phyloP scores from a whole-genome alignment of 2,329 filamentous ascomycete genomes.

The Tothia fuscella region DNA sequence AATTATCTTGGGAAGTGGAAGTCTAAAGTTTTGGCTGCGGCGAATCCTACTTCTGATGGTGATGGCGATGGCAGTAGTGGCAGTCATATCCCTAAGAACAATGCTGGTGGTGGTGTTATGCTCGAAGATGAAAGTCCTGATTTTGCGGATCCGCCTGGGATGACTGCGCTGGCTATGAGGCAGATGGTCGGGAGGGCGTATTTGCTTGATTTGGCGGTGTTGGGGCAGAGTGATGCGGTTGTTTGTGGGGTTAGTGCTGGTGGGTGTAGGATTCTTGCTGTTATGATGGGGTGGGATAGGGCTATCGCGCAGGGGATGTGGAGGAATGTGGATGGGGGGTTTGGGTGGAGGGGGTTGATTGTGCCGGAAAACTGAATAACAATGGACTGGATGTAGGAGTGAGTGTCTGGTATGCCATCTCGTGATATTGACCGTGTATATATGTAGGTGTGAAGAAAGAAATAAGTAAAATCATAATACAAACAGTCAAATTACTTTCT shows the following conservation, averaged over 20 bases:
- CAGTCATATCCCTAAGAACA: too few relatives aligned
- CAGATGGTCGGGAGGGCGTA: constrained; percentile 71
- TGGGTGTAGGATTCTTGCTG: constrained; percentile 59
- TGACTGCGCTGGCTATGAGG: constrained; percentile 49
- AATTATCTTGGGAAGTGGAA: constrained; percentile 5
- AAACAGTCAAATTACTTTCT: too few relatives aligned
- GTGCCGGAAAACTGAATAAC: too few relatives aligned
- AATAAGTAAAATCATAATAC: too few relatives aligned
- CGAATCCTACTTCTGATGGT: constrained; percentile 23
- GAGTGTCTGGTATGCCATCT: too few relatives aligned
- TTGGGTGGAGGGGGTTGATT: constrained; percentile 41
- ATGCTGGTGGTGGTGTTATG: constrained; percentile 9
- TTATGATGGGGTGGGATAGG: constrained; percentile 78
- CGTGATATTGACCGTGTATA: too few relatives aligned
- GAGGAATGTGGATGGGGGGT: constrained; percentile 64
- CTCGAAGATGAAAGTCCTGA: constrained; percentile 9
- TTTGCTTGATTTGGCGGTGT: constrained; percentile 65
- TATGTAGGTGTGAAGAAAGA: too few relatives aligned
- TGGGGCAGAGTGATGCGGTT: constrained; percentile 56
- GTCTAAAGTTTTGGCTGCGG: constrained; percentile 11
- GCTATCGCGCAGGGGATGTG: constrained; percentile 50
- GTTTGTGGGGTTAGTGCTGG: constrained; percentile 64
- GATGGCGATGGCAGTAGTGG: constrained; percentile 28
- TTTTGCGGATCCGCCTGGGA: not conserved
- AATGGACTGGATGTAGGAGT: too few relatives aligned